Conservation (phyloP, 1,139 yeast genomes). For the Meyerozyma athensensis region DNA sequence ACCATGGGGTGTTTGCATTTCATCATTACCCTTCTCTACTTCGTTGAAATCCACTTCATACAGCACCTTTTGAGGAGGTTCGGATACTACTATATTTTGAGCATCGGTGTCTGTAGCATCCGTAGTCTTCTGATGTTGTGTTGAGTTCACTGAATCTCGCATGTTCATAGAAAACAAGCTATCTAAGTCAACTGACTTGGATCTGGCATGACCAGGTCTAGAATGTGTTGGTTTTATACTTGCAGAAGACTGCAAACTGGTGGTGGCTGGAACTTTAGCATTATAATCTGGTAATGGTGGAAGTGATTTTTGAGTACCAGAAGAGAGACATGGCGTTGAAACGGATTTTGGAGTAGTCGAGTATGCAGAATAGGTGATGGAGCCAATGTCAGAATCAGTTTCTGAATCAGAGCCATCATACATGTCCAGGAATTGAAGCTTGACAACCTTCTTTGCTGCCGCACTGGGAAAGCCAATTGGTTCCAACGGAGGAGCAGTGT, state of each 20-base stretch:
- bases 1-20: background rate
- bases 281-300: slow-evolving; percentile 5
- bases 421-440: slow-evolving; percentile 23
- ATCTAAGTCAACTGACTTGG: slow-evolving; percentile 5
- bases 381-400: slow-evolving; percentile 28
- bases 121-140: background rate
- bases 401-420: slow-evolving; percentile 20
- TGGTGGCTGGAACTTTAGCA: background rate
- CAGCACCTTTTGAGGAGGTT: slow-evolving; percentile 35
- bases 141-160: background rate
- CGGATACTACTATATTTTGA: slow-evolving; percentile 28
- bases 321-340: slow-evolving; percentile 3
- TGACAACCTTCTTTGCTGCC: slow-evolving; percentile 26
- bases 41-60: slow-evolving; percentile 43
- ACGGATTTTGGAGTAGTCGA: slow-evolving; percentile 6
- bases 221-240: background rate
- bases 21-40: slow-evolving; percentile 16
- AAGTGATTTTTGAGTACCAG: background rate
- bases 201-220: background rate
- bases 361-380: slow-evolving; percentile 15
- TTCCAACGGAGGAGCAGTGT: slow-evolving; percentile 17
- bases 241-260: background rate
- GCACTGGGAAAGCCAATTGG: slow-evolving; percentile 34
- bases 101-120: slow-evolving; percentile 8
- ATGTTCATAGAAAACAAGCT: background rate